phyloP scores from a whole-genome alignment of 2,329 filamentous ascomycete species.

The Xylariaceae sp. region DNA sequence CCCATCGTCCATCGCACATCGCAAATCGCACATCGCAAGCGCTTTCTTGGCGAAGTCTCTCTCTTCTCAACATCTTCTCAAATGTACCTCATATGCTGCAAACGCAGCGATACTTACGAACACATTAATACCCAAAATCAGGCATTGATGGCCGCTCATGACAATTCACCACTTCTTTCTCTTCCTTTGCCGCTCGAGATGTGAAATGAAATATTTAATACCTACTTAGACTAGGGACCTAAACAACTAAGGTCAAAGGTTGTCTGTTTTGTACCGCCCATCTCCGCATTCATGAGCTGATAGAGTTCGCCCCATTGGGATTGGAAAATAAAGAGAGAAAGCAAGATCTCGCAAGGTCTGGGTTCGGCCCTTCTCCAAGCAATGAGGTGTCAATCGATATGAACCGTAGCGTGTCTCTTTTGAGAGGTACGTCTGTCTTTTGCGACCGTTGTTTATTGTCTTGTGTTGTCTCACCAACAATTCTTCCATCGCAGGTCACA shows the following conservation, averaged over 20 bases:
- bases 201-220: background rate
- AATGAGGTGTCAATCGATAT: background rate
- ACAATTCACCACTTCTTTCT: background rate
- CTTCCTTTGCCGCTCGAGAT: background rate
- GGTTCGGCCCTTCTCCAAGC: background rate
- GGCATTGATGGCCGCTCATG: background rate
- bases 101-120: too few species aligned
- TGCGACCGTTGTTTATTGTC: background rate
- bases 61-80: too few species aligned
- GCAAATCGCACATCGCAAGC: too few species aligned
- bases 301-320: background rate
- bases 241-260: background rate
- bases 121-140: background rate
- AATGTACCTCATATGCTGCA: too few species aligned
- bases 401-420: background rate
- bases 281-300: background rate
- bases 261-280: background rate
- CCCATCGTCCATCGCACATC: too few species aligned
- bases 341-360: background rate
- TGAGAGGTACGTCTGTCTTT: slow-evolving; percentile 1
- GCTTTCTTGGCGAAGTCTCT: too few species aligned
- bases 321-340: background rate
- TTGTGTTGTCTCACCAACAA: background rate
- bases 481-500: background rate
- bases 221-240: too few species aligned